Evolutionary conservation across 192 early-diverging fungal genomes (phyloP).

Genomic region (Coemansia sp.): DNA sequence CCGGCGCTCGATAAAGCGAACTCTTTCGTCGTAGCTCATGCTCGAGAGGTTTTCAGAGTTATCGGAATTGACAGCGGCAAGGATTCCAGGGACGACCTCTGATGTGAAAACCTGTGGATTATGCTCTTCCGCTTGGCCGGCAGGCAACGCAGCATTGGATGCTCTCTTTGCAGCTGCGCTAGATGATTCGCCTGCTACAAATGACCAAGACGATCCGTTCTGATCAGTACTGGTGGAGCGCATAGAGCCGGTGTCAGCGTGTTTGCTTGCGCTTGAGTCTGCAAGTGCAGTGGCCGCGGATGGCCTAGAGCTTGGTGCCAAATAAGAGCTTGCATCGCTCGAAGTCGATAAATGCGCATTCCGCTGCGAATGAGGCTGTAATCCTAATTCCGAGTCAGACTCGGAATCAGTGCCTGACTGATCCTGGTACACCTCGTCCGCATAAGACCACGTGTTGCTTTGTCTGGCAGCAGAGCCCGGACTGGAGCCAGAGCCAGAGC

Average conservation of each 20-base stretch:
- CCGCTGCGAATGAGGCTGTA: too few relatives aligned
- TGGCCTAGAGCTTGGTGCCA: too few relatives aligned
- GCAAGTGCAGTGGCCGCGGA: too few relatives aligned
- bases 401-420: background rate
- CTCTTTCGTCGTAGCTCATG: too few relatives aligned
- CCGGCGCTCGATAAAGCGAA: too few relatives aligned
- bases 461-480: too few relatives aligned
- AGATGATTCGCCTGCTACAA: slow-evolving; percentile 11
- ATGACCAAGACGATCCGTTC: slow-evolving; percentile 11
- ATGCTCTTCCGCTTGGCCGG: background rate
- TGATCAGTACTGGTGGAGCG: background rate
- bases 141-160: background rate
- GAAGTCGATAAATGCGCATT: too few relatives aligned
- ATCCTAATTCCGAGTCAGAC: too few relatives aligned
- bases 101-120: slow-evolving; percentile 36
- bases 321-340: too few relatives aligned
- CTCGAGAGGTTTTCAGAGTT: too few relatives aligned
- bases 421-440: slow-evolving; percentile 32
- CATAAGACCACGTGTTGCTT: slow-evolving; percentile 33
- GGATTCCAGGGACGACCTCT: slow-evolving; percentile 5
- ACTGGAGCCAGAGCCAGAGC: too few relatives aligned
- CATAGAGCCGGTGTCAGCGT: background rate
- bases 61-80: background rate
- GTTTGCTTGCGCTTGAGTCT: background rate
- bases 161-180: background rate